Percentiles rank a stretch among this genome's conserved stretches.
Evolutionary conservation across 768 basidiomycete species (phyloP).

Genomic region (Agrocybe praecox): DNA sequence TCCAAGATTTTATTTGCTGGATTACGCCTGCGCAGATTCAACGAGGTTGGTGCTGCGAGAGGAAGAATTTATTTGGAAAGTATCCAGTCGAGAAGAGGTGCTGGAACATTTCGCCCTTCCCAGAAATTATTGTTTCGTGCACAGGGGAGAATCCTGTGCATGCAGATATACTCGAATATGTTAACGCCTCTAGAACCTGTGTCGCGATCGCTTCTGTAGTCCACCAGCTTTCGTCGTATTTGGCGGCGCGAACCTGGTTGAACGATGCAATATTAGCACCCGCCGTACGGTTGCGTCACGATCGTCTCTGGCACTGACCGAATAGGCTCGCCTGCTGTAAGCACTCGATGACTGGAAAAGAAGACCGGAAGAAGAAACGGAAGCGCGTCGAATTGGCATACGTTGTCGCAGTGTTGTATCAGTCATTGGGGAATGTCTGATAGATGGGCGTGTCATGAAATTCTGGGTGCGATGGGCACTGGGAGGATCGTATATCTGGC

Average conservation of each 20-base stretch:
- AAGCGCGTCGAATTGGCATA: constrained; percentile 44
- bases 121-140: not conserved
- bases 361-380: constrained; percentile 48
- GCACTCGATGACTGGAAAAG: constrained; percentile 76
- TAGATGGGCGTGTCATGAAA: constrained; percentile 39
- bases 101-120: not conserved
- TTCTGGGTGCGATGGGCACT: constrained; percentile 47
- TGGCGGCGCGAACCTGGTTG: constrained; percentile 1
- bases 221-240: constrained; percentile 1
- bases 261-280: not conserved
- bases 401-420: constrained; percentile 41
- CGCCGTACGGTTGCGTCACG: constrained; percentile 60
- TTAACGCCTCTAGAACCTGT: not conserved
- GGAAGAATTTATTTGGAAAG: constrained; percentile 1
- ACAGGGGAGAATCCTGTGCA: no score
- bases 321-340: constrained; percentile 71
- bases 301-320: constrained; percentile 59
- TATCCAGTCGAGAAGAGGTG: not conserved
- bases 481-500: constrained; percentile 65
- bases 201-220: not conserved
- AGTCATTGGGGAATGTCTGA: constrained; percentile 50
- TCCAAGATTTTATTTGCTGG: not conserved
- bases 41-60: not conserved
- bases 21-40: not conserved
- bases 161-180: not conserved